These are phyloP conservation scores for Miscanthus lutarioriparius DNA, from an alignment of 176 grass and related monocot genomes.

Conservation along the genomic window DNA sequence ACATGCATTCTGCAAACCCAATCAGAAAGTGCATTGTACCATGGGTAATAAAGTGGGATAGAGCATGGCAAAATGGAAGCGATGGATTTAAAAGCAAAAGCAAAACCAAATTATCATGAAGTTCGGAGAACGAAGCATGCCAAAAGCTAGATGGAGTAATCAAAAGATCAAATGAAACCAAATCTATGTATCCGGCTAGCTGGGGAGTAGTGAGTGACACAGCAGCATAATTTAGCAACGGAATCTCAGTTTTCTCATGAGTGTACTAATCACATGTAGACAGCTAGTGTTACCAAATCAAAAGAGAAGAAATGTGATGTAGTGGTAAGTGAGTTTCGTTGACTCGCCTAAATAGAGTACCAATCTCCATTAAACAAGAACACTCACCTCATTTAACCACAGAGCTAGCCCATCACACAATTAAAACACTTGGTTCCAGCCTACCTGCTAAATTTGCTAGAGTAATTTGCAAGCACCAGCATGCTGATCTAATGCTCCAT, in stretches of 20 bases:
- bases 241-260: neutral
- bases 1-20: neutral
- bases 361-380: constrained; percentile 11
- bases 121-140: neutral
- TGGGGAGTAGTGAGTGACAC: neutral
- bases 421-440: neutral
- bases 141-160: neutral
- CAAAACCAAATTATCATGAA: neutral
- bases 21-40: neutral
- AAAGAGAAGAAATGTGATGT: neutral
- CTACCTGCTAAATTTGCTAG: constrained; percentile 6
- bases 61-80: neutral
- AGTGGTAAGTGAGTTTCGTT: neutral
- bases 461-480: neutral
- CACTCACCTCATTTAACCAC: constrained; percentile 35
- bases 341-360: neutral
- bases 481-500: constrained; percentile 1
- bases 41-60: neutral
- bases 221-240: neutral
- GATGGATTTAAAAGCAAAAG: neutral
- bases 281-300: neutral
- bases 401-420: neutral
- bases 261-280: constrained; percentile 22
- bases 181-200: neutral
- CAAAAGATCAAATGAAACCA: neutral